Percentiles rank a stretch among this genome's conserved stretches.
phyloP scores from a whole-genome alignment of 768 basidiomycete genomes.

The Phaeotremella skinneri region DNA sequence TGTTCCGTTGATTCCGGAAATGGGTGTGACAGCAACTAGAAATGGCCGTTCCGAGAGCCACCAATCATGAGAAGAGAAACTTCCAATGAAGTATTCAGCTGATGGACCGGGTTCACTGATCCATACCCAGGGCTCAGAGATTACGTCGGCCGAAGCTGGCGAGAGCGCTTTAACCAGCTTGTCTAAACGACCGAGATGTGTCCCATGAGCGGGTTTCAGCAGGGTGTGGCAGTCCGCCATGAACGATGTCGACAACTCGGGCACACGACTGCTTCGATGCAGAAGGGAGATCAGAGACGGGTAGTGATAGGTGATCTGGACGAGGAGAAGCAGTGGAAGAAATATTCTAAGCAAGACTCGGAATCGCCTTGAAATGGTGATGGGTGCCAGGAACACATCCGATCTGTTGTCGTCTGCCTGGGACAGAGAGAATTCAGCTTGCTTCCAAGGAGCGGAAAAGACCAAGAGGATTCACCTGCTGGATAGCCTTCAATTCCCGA shows the following conservation, averaged over 20 bases:
- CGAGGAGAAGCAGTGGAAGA: neutral
- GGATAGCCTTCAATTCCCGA: no score
- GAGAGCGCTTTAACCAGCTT: constrained; percentile 10
- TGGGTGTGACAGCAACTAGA: constrained; percentile 64
- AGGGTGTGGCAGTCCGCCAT: constrained; percentile 16
- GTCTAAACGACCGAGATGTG: constrained; percentile 19
- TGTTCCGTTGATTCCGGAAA: constrained; percentile 30
- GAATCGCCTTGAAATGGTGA: neutral
- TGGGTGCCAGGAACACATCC: neutral
- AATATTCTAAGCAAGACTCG: no score
- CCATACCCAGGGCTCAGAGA: constrained; percentile 51
- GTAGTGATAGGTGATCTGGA: neutral
- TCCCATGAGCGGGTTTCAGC: constrained; percentile 9
- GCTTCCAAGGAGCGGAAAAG: no score
- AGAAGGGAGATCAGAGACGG: constrained; percentile 3
- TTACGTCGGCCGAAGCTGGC: neutral
- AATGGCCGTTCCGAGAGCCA: constrained; percentile 73
- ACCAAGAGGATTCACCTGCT: no score
- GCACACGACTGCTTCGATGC: neutral
- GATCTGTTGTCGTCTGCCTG: no score
- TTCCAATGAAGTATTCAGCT: constrained; percentile 69
- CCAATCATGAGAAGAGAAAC: constrained; percentile 63
- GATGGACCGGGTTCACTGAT: constrained; percentile 76
- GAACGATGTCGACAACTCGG: constrained; percentile 15
- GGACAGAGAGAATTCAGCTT: no score